Evolutionary conservation across 2,329 filamentous ascomycete genomes (phyloP).

Genomic region (Aspergillus nomiae): DNA sequence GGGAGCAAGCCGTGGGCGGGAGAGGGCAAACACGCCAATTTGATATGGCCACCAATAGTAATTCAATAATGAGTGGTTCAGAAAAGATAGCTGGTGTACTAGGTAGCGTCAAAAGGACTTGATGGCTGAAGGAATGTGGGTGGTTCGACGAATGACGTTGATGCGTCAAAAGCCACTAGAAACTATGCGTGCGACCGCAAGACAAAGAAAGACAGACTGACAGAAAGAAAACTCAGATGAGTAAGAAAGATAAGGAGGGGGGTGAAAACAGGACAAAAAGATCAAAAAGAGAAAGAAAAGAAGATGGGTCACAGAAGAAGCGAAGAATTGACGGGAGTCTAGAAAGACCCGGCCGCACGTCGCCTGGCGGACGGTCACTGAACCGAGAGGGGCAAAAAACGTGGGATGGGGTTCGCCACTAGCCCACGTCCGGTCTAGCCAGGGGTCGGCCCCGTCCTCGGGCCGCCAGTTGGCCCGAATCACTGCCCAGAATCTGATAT

Average conservation of each 20-base stretch:
- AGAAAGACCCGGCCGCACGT: conserved; percentile 11
- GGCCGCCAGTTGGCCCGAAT: conserved; percentile 5
- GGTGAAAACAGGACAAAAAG: not conserved
- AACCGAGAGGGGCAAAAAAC: conserved; percentile 7
- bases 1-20: not conserved
- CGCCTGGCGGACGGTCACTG: not conserved
- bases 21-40: not conserved
- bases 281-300: conserved; percentile 4
- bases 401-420: conserved; percentile 11
- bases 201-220: conserved; percentile 7
- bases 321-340: conserved; percentile 1
- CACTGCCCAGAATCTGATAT: not conserved
- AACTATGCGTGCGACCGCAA: not conserved
- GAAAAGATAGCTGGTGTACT: not conserved
- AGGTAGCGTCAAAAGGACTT: conserved; percentile 1
- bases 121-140: conserved; percentile 9
- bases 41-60: not conserved
- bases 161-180: not conserved
- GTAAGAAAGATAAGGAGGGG: conserved; percentile 6
- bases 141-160: conserved; percentile 4
- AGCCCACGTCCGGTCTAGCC: conserved; percentile 15
- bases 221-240: conserved; percentile 6
- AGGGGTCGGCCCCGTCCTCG: conserved; percentile 12
- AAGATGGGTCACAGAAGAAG: conserved; percentile 5
- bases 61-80: conserved; percentile 6